Evolutionary conservation across 2,329 filamentous ascomycete genomes (phyloP), one percentile per base, ranked within the genome.

Genomic region (Tympanopsis confertula): DNA sequence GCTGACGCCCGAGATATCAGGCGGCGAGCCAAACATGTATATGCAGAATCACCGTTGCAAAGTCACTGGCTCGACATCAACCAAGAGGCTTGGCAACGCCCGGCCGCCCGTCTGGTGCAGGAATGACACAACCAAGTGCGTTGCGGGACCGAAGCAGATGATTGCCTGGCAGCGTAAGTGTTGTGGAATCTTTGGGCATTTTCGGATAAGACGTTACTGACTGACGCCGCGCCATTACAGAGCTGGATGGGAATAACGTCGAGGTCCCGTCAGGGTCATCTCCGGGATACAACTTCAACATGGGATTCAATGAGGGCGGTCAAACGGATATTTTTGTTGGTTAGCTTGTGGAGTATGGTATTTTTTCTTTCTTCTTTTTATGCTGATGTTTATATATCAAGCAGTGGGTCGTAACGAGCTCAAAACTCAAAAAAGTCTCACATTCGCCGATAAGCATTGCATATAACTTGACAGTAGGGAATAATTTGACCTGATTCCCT

Each of bases 11-110:
- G 24, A n/a, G n/a, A n/a, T n/a, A 12, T 12, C 24, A 28, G 24
- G 24, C 28, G 58, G 58, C 13, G 42, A 59, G 41, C 45, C 54
- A 3, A 61, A 61, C 35, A 59, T 61, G 54, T 62, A 70, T 43
- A 70, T 70, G 67, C 59, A 65, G 40, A 64, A 62, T 35, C 63
- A 62, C 46, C 62, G 61, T 33, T 71, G 66, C 52, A 64, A 61
- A 13, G 63, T 69, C 32, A 66, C 61, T 1, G 56, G 55, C 17
- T 7, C 22, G 22, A 60, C 53, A 4, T 62, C 61, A 1, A 59
- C 56, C 14, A 57, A 52, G 29, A 54, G 47, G 4, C 49, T 69
- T n/a, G 63, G 61, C 17, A 45, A 52, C 13, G 60, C 64, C 3
- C 53, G 62, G 41, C 42, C 55, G 2, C 58, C 66, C 0, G 55